phyloP scores from a whole-genome alignment of 768 basidiomycete genomes.

The Russula virescens region DNA sequence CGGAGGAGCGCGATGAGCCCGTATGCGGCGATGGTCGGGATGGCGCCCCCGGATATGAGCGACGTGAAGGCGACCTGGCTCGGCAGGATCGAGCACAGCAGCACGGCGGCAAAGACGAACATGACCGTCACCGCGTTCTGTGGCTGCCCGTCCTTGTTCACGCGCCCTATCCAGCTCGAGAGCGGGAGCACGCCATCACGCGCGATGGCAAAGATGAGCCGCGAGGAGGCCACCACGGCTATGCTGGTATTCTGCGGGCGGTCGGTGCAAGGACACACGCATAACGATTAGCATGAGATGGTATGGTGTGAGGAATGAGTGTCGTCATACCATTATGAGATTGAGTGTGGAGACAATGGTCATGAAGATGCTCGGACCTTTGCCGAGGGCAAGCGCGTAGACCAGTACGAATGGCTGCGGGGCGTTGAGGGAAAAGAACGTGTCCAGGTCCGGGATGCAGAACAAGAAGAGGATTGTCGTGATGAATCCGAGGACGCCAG shows the following conservation, averaged over 20 bases:
- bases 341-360: conserved; percentile 77
- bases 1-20: conserved; percentile 74
- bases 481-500: conserved; percentile 72
- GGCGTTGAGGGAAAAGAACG: conserved; percentile 67
- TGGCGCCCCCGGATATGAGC: conserved; percentile 76
- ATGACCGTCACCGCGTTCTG: conserved; percentile 84
- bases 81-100: conserved; percentile 86
- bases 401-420: conserved; percentile 92
- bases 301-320: background rate
- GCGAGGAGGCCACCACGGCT: conserved; percentile 81
- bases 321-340: conserved; percentile 59
- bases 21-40: conserved; percentile 87
- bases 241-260: conserved; percentile 70
- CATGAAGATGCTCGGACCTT: conserved; percentile 79
- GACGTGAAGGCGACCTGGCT: conserved; percentile 92
- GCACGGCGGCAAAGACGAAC: conserved; percentile 62
- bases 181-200: conserved; percentile 87
- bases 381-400: conserved; percentile 78
- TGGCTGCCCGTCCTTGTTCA: conserved; percentile 68
- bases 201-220: conserved; percentile 89
- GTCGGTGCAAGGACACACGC: background rate
- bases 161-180: conserved; percentile 75
- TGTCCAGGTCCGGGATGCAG: conserved; percentile 74
- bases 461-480: conserved; percentile 80
- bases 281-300: no score